Evolutionary conservation across 441 rosid species (phyloP).

Genomic region (Bruguiera hainesii): DNA sequence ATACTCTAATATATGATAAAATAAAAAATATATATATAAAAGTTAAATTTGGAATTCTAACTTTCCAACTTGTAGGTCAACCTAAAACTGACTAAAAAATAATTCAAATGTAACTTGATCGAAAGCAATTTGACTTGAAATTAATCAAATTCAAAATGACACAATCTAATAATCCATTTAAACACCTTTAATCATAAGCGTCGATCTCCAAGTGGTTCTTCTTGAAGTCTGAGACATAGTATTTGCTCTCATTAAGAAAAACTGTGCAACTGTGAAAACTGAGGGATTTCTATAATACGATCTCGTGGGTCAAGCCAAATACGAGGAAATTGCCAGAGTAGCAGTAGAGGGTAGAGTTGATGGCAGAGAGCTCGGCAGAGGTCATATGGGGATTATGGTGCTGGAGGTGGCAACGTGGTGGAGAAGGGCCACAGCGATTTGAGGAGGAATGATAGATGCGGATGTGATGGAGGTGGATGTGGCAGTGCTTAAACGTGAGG

Average conservation of each 20-base stretch:
- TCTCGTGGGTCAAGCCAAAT: slow-evolving; percentile 70
- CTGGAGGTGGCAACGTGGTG: slow-evolving; percentile 55
- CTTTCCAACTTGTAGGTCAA: too few species aligned
- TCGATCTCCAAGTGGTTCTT: slow-evolving; percentile 53
- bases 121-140: too few species aligned
- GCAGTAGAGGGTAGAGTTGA: slow-evolving; percentile 39
- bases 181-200: slow-evolving; percentile 15
- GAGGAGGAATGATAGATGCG: slow-evolving; percentile 22
- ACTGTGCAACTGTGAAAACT: slow-evolving; percentile 60
- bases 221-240: slow-evolving; percentile 50
- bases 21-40: too few species aligned
- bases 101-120: too few species aligned
- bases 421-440: slow-evolving; percentile 42
- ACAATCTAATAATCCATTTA: too few species aligned
- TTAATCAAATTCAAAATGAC: too few species aligned
- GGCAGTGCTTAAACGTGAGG: slow-evolving; percentile 7
- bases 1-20: too few species aligned
- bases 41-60: too few species aligned
- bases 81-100: too few species aligned
- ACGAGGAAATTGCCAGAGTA: slow-evolving; percentile 60
- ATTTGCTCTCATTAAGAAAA: slow-evolving; percentile 67
- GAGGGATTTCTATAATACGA: slow-evolving; percentile 71
- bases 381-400: slow-evolving; percentile 50
- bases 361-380: slow-evolving; percentile 47
- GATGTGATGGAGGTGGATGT: slow-evolving; percentile 26